Evolutionary conservation across 495 filamentous ascomycete species (phyloP), one percentile per base, ranked within the genome.

Genomic region (Xylaria acuta): DNA sequence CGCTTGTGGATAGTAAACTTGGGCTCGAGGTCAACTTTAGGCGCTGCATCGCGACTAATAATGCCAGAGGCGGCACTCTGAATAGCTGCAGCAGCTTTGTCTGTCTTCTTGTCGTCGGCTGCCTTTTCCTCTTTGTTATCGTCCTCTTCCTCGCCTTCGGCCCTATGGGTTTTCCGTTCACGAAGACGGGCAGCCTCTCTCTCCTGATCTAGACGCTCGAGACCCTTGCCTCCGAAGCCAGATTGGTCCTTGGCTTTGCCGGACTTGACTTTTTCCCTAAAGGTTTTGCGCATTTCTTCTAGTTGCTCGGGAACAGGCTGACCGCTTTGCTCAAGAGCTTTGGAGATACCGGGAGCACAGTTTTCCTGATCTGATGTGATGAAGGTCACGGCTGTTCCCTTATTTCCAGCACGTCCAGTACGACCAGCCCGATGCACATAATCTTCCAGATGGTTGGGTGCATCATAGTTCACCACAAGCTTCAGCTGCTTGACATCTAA

Each of bases 401-500:
- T 97, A 77, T 97, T 97, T 36, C 97, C 97, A 36, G 97, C 97
- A 81, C 97, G 90, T 7, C 97, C 97, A 11, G 97, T 99, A 71
- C 97, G 90, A 64, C 97, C 97, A 67, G 92, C 93, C 75, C 97
- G 92, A 79, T 99, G 97, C 12, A 99, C 95, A 77, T 99, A 99
- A 78, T 99, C 97, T 82, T 99, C 97, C 41, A 97, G 84, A 82
- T 99, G 97, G 78, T 97, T 97, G 4, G 97, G 97, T 5, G 92
- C 92, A 80, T 99, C 97, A 78, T 94, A 99, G 75, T 99, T 99
- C 77, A 99, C 90, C 27, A 99, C 97, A 22, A 98, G 85, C 80
- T 97, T 97, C 34, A 99, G 84, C 80, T 98, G 94, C 80, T 98
- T 97, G 49, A 99, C 95, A 79, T 99, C 97, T 34, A 99, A 82